Evolutionary conservation across 345 rosid species (phyloP), one percentile per base, ranked within the genome.

Genomic region (Acer yangbiense): DNA sequence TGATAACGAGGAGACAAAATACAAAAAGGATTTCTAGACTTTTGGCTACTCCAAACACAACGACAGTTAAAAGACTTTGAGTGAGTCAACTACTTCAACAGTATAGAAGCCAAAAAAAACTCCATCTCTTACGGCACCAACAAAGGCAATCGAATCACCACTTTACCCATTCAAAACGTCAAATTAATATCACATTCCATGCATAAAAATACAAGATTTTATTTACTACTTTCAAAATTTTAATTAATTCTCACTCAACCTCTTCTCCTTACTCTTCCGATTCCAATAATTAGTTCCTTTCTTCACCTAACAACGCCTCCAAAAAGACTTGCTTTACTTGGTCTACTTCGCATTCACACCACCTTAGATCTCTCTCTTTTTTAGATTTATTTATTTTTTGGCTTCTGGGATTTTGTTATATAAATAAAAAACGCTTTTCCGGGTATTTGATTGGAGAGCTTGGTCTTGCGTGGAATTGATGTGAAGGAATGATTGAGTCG

Each of bases 401-500:
- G 4, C 9, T 58, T 0, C 11, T 18, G 9, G 41, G 69, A 21
- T 74, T 62, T 9, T 32, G 5, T 3, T 3, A 44, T 14, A 68
- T 62, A 68, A 63, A 61, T 60, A 29, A 54, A 65, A 29, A 54
- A 65, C 63, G 72, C 65, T 62, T 63, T 75, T 60, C 11, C 67
- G 46, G 48, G 46, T 48, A 5, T 14, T 9, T 65, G 72, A 75
- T 66, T 75, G 71, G 72, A 55, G 72, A 55, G 72, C 39, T 76
- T 25, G 23, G 18, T 48, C 60, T 73, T 64, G 76, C 73, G 77
- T 77, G 78, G 74, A 17, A 18, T 35, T 67, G 68, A 69, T 68
- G 80, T 76, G 82, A 79, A 76, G 43, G 13, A 52, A 46, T 17
- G 69, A 32, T 4, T 32, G 60, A 72, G 76, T 69, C 32, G 80